Evolutionary conservation across 371 early-diverging fungal genomes (phyloP), one percentile per base, ranked within the genome.

Genomic region (Saksenaea oblongispora): DNA sequence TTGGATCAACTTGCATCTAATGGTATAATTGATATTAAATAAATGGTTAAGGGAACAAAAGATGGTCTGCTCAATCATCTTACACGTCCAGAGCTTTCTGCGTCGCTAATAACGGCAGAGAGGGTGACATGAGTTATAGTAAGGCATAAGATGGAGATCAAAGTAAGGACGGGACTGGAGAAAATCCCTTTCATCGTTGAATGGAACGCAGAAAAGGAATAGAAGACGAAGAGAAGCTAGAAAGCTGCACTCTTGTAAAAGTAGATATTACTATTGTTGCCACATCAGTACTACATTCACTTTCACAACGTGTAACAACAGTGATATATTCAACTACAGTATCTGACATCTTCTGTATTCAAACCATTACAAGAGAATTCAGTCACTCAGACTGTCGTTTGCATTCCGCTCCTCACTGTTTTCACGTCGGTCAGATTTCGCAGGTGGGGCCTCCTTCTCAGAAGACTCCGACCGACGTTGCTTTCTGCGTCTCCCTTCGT

Each of bases 251-350:
- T 63, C 59, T 56, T 55, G 24, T 27, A 28, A 54, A 58, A 63
- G 28, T 64, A 57, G 44, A 57, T 59, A 56, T 62, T 55, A 36
- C 51, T 59, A 63, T 63, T 60, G 57, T 63, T 59, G 47, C 42
- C 7, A 2, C 31, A 39, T 44, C 59, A 35, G 24, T 47, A 35
- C 27, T 22, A 56, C 17, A 37, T 56, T 53, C 70, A 61, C 22
- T 47, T 5, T 47, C 51, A 47, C 27, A 47, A 47, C 0, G 51
- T 26, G 11, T 47, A 17, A 47, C 24, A 10, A 22, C 11, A 47
- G 10, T 56, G 27, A 59, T 35, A 39, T 17, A 27, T 55, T 22
- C 28, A 54, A 62, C 56, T 44, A 59, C 17, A 51, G 59, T 58
- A 15, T 53, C 34, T 37, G 22, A 31, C 24, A 35, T 24, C 36